Base-by-base conservation (phyloP, 2,329 filamentous ascomycete genomes). In the Chaetomiaceae sp. region DNA sequence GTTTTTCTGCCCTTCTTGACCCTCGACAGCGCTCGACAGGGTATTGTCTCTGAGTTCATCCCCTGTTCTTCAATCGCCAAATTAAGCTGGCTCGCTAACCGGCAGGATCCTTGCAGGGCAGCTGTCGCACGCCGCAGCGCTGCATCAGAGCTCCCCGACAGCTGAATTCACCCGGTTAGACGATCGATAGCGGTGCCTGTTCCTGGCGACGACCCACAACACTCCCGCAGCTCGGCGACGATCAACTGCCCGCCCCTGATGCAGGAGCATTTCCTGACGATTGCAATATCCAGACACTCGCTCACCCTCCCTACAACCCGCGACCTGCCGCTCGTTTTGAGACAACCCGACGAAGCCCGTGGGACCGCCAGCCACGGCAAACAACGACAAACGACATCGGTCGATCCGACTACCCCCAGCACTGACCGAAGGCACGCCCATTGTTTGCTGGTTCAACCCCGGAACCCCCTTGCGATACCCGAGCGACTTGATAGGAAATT, bases 161-260 rank as follows among this genome's bases (percentile, higher is more conserved):
- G 3, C 38, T 46, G 49, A 46, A 40, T 46, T 52, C 42, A 29
- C 40, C 48, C 40, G 33, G 29, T 51, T 38, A 37, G 23, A 45
- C 40, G 23, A 38, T 53, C 33, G 38, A 39, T 37, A 44, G 39
- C 20, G 12, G 23, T 17, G 17, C 38, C 31, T 43, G 22, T 33
- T 23, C 40, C 45, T 34, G 23, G 14, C 12, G n/a, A 33, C 19
- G 37, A 38, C 9, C 23, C 37, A 40, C 36, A 29, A 37, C 47
- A n/a, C 47, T 37, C 34, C 37, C 27, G 15, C 47, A 49, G 23
- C 19, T 39, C 6, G 27, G 38, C 43, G 20, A 9, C 27, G 20
- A 31, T 20, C 38, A 45, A 25, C 44, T n/a, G n/a, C n/a, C 44
- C 19, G 27, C 49, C 44, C 49, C 54, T 56, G 49, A 53, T 40